Conservation (phyloP, 1,139 yeast species). For the Nakaseomyces bracarensis region DNA sequence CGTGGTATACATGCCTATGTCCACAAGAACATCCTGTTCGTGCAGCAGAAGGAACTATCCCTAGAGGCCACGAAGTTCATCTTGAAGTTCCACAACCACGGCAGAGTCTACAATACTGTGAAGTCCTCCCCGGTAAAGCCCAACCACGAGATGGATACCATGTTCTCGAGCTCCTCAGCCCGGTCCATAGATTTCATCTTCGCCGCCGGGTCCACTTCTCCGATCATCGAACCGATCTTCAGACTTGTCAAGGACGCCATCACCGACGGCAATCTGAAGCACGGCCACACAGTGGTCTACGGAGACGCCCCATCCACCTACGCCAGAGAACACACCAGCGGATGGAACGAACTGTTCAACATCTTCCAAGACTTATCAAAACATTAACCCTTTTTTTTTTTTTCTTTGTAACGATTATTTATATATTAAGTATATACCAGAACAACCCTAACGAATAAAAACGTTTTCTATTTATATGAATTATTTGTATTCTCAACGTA, state of each 20-base stretch:
- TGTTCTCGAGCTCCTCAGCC: neutral
- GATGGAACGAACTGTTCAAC: constrained; percentile 66
- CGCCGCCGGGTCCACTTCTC: constrained; percentile 62
- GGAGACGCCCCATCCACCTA: constrained; percentile 46
- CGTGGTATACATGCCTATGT: constrained; percentile 73
- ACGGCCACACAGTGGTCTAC: constrained; percentile 58
- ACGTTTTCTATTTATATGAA: neutral
- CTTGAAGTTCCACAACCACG: constrained; percentile 28
- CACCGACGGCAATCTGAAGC: constrained; percentile 33
- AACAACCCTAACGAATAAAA: no score
- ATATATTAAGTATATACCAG: no score
- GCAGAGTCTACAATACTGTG: constrained; percentile 5
- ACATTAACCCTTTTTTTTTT: neutral
- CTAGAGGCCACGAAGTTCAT: constrained; percentile 45
- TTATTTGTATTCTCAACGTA: neutral
- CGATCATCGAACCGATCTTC: constrained; percentile 62
- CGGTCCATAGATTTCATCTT: constrained; percentile 33
- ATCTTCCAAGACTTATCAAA: constrained; percentile 32
- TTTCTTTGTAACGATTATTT: constrained; percentile 1
- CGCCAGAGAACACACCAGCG: constrained; percentile 65
- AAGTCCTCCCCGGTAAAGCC: constrained; percentile 1
- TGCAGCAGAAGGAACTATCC: constrained; percentile 49
- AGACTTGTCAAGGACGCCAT: constrained; percentile 47
- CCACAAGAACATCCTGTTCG: constrained; percentile 59
- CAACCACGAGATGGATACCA: constrained; percentile 5